Conservation (phyloP, 768 basidiomycete species). For the Pisolithus marmoratus region DNA sequence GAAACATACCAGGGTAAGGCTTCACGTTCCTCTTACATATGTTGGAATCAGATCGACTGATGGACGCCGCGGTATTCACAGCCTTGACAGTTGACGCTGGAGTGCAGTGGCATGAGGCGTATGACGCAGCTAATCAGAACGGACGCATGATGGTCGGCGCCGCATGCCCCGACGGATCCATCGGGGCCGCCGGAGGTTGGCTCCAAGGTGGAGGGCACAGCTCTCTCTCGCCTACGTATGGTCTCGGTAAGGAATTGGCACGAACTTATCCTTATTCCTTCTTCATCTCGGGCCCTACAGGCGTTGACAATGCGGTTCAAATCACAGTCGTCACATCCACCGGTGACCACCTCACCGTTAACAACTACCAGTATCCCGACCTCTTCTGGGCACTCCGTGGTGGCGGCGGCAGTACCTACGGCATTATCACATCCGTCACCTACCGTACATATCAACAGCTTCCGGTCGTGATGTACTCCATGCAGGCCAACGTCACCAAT, state of each 20-base stretch:
- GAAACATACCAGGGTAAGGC: no score
- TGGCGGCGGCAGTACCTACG: constrained; percentile 46
- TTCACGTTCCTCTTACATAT: no score
- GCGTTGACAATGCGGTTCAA: no score
- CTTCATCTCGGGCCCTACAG: no score
- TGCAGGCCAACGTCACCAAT: constrained; percentile 29
- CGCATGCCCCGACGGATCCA: constrained; percentile 29
- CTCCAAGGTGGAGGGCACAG: constrained; percentile 44
- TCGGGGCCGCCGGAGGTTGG: constrained; percentile 49
- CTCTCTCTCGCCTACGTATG: constrained; percentile 32
- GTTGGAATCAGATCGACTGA: no score
- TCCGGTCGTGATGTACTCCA: constrained; percentile 25
- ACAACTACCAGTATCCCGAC: constrained; percentile 35
- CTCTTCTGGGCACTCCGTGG: constrained; percentile 52
- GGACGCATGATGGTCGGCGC: constrained; percentile 42
- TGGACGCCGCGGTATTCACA: no score
- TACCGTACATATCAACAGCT: constrained; percentile 37
- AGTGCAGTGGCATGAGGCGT: constrained; percentile 33
- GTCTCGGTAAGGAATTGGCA: constrained; percentile 29
- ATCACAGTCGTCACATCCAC: constrained; percentile 35
- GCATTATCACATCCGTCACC: constrained; percentile 41
- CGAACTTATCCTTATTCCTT: no score
- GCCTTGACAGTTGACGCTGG: no score
- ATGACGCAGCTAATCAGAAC: constrained; percentile 31
- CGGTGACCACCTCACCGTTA: constrained; percentile 36